Percentiles rank a stretch among this genome's conserved stretches.
Conservation (phyloP, 768 basidiomycete genomes). For the Boletus subparvulus region DNA sequence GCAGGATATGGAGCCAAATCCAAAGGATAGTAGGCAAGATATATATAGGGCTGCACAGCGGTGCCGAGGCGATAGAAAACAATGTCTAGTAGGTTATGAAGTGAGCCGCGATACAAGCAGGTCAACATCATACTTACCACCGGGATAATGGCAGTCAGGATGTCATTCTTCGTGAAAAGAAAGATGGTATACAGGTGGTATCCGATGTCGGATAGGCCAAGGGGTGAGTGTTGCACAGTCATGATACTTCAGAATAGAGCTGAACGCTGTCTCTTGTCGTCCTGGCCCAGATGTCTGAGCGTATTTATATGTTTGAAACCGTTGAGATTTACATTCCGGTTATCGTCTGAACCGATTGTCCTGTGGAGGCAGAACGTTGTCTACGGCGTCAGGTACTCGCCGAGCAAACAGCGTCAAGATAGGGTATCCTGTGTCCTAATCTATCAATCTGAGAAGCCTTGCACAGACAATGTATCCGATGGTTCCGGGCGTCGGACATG, state of each 20-base stretch:
- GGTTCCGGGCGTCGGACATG: no score
- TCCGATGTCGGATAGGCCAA: slow-evolving; percentile 13
- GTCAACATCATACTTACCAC: slow-evolving; percentile 36
- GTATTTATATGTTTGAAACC: slow-evolving; percentile 4
- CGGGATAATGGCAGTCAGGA: slow-evolving; percentile 47
- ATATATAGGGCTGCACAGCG: slow-evolving; percentile 17
- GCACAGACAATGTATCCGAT: neutral
- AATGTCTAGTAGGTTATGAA: slow-evolving; percentile 24
- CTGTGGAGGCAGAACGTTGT: neutral
- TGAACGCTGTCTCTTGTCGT: neutral
- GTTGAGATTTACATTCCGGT: neutral
- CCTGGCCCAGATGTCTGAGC: neutral
- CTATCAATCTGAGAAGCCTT: neutral
- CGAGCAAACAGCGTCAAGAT: neutral
- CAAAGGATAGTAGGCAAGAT: slow-evolving; percentile 36
- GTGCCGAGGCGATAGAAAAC: slow-evolving; percentile 36
- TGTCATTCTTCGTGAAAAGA: slow-evolving; percentile 47
- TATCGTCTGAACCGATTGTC: neutral
- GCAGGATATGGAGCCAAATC: slow-evolving; percentile 47
- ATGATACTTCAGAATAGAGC: slow-evolving; percentile 5
- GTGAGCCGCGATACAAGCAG: neutral
- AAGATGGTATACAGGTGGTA: slow-evolving; percentile 33
- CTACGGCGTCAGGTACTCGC: neutral
- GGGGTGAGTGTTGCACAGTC: slow-evolving; percentile 15
- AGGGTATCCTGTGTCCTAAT: neutral